Evolutionary conservation across 177 flowering plant genomes (phyloP), one percentile per base, ranked within the genome.

Genomic region (Tripterygium wilfordii): DNA sequence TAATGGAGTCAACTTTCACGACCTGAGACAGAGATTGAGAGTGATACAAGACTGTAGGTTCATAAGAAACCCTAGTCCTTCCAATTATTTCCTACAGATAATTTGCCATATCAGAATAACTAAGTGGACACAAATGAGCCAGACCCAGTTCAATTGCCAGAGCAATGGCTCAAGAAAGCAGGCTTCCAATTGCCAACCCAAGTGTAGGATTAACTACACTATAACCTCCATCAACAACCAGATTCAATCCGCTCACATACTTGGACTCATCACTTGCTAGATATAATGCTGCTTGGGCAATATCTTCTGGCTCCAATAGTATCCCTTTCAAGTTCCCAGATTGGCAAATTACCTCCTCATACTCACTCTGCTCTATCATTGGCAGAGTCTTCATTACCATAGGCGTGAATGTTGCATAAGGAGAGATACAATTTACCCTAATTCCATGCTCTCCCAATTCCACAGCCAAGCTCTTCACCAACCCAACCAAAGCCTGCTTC

Each of bases 381-480:
- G 0, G 35, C 33, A 5, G 42, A 18, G 1, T 1, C 31, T 33
- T 22, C 35, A 0, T 19, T 23, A 1, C 47, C 41, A 58, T 7
- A 6, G 49, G 37, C 6, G 66, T 56, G 1, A 29, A 36, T 10
- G 49, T 30, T 0, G 30, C 57, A n/a, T 17, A 42, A 8, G 72
- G 72, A 5, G 72, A 62, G 5, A 67, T 30, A 38, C 61, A 57
- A 29, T 67, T 67, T 17, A 67, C 67, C 9, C 71, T 26, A 15
- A 67, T 58, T 13, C 67, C 67, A 32, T 38, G 29, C 18, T 50
- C 45, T 1, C 63, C 61, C 10, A 67, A 30, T 49, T 67, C 71
- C 4, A 32, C 57, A 1, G 49, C 43, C 50, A 52, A 20, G 26
- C 44, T 62, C 60, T 35, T 62, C 1, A 53, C 25, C 7, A 67